Evolutionary conservation across 1,284 basidiomycete genomes (phyloP), one percentile per base, ranked within the genome.

Genomic region (Heterobasidion parviporum): DNA sequence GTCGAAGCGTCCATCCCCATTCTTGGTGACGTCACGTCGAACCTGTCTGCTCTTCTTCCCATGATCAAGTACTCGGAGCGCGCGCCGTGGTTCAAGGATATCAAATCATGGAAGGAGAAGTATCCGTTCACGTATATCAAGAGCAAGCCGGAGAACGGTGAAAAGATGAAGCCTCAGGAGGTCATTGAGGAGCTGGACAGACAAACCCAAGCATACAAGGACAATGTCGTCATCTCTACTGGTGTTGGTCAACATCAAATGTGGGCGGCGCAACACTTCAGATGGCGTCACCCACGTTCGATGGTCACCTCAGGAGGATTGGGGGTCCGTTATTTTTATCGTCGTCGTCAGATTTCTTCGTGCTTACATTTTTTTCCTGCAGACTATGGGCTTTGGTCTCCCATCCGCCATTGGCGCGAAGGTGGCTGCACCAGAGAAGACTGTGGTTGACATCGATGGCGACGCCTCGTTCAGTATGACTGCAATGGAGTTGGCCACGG

Each of bases 201-300:
- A 56, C 87, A 93, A 74, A 82, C 81, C 1, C 75, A 78, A 57
- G 78, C 64, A 53, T 61, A 82, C 58, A 97, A 99, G 78, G 89
- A 94, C 55, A 84, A 98, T 47, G 81, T 98, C 34, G 77, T 99
- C 65, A 75, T 99, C 60, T 75, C 92, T 3, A 98, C 97, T 3
- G 96, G 96, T 65, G 97, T 99, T 26, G 97, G 97, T 5, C 96
- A 98, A 72, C 96, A 99, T 75, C 96, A 99, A 74, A 99, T 99
- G 96, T 99, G 94, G 94, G 95, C 96, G 1, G 93, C 92, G 50
- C 97, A 99, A 72, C 81, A 90, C 71, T 98, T 85, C 74, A 80
- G 94, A 63, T 98, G 95, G 95, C 89, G 76, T 58, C 72, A 87
- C 54, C 96, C 96, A 0, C 80, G 87, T 46, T 82, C 91, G 38